Evolutionary conservation across 2,329 filamentous ascomycete species (phyloP).

Genomic region (Trichoderma brevicompactum): DNA sequence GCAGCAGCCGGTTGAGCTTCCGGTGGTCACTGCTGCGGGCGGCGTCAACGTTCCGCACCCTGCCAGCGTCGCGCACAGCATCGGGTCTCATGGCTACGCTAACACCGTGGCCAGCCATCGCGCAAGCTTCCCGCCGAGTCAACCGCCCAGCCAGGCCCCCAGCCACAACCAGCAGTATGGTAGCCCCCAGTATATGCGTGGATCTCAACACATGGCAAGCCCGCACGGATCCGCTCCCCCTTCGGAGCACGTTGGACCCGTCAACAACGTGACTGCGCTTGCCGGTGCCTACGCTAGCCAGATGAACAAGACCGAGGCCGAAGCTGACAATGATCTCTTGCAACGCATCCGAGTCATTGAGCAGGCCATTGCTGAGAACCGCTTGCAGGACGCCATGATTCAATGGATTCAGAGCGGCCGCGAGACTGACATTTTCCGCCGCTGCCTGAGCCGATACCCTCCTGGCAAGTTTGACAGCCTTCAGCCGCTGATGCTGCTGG

Average conservation of each 20-base stretch:
- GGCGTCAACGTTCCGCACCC: conserved; percentile 33
- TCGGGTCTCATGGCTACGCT: conserved; percentile 39
- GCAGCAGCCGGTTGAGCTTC: conserved; percentile 53
- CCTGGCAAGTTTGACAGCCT: conserved; percentile 56
- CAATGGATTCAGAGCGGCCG: conserved; percentile 69
- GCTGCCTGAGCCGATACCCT: conserved; percentile 45
- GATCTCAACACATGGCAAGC: conserved; percentile 39
- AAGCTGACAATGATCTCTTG: conserved; percentile 56
- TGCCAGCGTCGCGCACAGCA: conserved; percentile 33
- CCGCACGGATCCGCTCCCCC: conserved; percentile 41
- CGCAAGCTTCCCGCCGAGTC: conserved; percentile 43
- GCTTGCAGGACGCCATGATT: conserved; percentile 66
- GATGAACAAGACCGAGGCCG: conserved; percentile 43
- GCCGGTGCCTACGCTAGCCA: conserved; percentile 44
- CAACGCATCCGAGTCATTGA: conserved; percentile 63
- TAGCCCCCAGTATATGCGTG: conserved; percentile 46
- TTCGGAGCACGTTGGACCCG: conserved; percentile 43
- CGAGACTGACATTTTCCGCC: conserved; percentile 65
- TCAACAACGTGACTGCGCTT: conserved; percentile 42
- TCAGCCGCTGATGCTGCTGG: conserved; percentile 65
- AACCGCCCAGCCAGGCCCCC: conserved; percentile 37
- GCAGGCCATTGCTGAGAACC: conserved; percentile 62
- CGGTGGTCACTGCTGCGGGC: conserved; percentile 38
- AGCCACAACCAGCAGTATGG: conserved; percentile 42
- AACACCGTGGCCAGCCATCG: conserved; percentile 39